Evolutionary conservation across 139 green algal species (phyloP).

Genomic region (Micromonas pusilla): DNA sequence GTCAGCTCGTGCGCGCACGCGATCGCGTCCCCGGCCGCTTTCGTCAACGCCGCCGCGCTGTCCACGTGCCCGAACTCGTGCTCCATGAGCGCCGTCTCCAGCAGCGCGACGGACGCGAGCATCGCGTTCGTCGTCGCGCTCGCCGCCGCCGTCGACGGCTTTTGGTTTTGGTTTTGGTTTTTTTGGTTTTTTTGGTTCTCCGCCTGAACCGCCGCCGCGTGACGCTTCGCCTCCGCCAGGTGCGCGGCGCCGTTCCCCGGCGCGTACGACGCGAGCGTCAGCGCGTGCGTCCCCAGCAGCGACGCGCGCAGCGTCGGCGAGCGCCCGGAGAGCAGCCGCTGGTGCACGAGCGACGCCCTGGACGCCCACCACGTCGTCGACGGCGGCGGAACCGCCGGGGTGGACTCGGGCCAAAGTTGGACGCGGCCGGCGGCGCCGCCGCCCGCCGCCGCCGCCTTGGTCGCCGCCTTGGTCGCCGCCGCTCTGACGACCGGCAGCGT

Average conservation of each 20-base stretch:
- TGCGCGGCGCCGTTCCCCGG: neutral
- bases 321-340: conserved; percentile 51
- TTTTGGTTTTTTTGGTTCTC: too few relatives aligned
- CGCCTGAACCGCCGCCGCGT: too few relatives aligned
- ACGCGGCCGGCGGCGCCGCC: neutral
- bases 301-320: conserved; percentile 43
- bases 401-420: conserved; percentile 30
- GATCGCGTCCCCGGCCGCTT: conserved; percentile 39
- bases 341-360: conserved; percentile 44
- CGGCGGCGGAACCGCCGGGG: neutral
- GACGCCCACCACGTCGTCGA: conserved; percentile 57
- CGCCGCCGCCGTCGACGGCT: neutral
- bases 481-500: neutral
- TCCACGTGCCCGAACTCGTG: conserved; percentile 49
- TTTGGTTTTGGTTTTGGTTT: too few relatives aligned
- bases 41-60: conserved; percentile 32
- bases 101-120: conserved; percentile 49
- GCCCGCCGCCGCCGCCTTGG: neutral
- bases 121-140: neutral
- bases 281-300: conserved; percentile 33
- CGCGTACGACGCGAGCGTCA: conserved; percentile 15
- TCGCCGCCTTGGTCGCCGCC: neutral
- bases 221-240: too few relatives aligned
- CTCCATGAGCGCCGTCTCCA: conserved; percentile 38
- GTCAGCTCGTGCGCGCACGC: conserved; percentile 50